A percentile compares a stretch with the other conserved stretches of the same genome.
phyloP scores from a whole-genome alignment of 257 asterid species.

The Fraxinus pennsylvanica region DNA sequence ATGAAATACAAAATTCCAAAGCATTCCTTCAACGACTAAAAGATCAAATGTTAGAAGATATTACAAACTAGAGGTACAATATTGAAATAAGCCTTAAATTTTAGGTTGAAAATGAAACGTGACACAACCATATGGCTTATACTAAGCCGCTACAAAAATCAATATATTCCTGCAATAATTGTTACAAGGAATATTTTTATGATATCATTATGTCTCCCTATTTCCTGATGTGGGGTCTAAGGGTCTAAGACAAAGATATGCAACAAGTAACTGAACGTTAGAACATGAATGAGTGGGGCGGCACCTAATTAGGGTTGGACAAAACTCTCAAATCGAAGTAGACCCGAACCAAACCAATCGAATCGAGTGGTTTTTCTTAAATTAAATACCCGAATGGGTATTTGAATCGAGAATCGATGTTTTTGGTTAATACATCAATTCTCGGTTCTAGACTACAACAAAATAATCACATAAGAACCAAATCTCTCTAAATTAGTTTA shows the following conservation, averaged over 20 bases:
- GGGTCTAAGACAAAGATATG: slow-evolving; percentile 12
- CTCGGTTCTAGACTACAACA: no score
- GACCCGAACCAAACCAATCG: no score
- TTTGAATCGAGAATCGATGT: no score
- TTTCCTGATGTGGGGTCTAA: slow-evolving; percentile 19
- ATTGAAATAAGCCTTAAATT: background rate
- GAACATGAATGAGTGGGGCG: slow-evolving; percentile 17
- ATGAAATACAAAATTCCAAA: background rate
- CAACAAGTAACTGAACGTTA: slow-evolving; percentile 20
- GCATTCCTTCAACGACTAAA: background rate
- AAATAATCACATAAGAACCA: no score
- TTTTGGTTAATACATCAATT: no score
- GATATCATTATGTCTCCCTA: slow-evolving; percentile 13
- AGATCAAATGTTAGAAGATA: background rate
- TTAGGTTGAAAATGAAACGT: slow-evolving; percentile 1
- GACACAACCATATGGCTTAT: background rate
- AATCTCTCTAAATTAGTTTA: no score
- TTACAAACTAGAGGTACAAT: background rate
- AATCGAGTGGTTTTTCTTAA: no score
- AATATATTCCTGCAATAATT: background rate
- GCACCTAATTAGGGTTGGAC: slow-evolving; percentile 3
- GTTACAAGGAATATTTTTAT: slow-evolving; percentile 9
- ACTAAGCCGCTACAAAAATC: background rate
- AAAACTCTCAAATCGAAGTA: no score
- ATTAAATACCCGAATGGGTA: no score